phyloP scores from a whole-genome alignment of 2,329 filamentous ascomycete genomes.

The Beauveria sp. region DNA sequence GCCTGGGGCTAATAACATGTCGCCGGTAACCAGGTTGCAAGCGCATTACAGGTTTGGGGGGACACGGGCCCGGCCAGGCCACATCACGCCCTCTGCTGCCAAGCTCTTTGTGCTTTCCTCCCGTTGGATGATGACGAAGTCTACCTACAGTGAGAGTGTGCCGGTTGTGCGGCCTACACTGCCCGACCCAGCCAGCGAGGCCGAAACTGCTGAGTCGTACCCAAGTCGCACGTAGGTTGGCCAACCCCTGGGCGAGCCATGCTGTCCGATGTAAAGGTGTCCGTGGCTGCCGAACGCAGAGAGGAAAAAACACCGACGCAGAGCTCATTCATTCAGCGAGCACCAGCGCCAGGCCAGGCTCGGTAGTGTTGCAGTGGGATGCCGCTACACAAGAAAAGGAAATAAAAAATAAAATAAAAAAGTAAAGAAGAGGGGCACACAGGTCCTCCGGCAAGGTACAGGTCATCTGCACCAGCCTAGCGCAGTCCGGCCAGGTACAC shows the following conservation, averaged over 20 bases:
- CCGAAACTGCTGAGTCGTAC: not conserved
- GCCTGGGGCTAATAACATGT: not conserved
- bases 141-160: not conserved
- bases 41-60: not conserved
- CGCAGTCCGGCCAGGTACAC: conserved; percentile 28
- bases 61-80: not conserved
- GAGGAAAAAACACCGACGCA: not conserved
- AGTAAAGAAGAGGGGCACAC: not conserved
- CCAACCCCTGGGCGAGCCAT: not conserved
- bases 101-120: not conserved
- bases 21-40: not conserved
- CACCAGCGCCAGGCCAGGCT: no score
- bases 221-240: not conserved
- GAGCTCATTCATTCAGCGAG: no score
- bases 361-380: no score
- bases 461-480: conserved; percentile 28
- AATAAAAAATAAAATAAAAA: not conserved
- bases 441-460: conserved; percentile 23
- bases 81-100: not conserved
- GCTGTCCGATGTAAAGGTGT: not conserved
- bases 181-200: not conserved
- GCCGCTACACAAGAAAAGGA: not conserved
- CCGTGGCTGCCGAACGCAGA: conserved; percentile 3
- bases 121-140: not conserved
- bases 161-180: not conserved